Base-by-base conservation (phyloP, 495 filamentous ascomycete genomes). In the Penicillium riverlandense region DNA sequence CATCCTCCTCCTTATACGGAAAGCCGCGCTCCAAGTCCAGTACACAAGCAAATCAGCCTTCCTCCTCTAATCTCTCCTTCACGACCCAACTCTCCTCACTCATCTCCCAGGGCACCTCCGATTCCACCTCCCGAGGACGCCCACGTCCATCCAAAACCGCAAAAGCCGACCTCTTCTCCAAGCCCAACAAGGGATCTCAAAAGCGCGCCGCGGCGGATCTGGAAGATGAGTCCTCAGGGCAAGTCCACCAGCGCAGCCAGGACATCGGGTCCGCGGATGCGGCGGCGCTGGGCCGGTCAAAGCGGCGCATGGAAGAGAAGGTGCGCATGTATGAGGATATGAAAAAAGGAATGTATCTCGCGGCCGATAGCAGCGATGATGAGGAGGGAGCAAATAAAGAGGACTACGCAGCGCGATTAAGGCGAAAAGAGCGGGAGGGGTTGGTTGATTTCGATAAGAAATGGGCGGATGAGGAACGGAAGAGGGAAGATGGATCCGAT, bases 371-470 rank as follows among this genome's bases (percentile, higher is more conserved):
- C 38, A 57, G 59, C 34, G 69, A 72, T 8, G 72, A 76, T 11
- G 80, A 79, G 35, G 68, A 69, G 7, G 74, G 35, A 30, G 34
- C 35, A 4, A 22, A 41, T 7, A 31, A 37, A 22, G 63, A 66
- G 8, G 49, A 52, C 33, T 65, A 69, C 43, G 29, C 66, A 4
- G 40, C 54, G 2, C 49, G 65, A 13, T 37, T 72, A 14, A 49
- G 67, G 7, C 54, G 67, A 41, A 65, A 59, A 45, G 69, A 72
- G 42, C 63, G 65, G 40, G 77, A 75, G 54, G 77, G 64, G 8
- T 66, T 91, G 14, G 83, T 98, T 0, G 92, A 98, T 68, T 98
- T 97, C 57, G 90, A 96, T 64, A 71, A 80, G 35, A 98, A 97
- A 64, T 96, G 91, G 88, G 88, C 83, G 0, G 87, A 94, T 52